Evolutionary conservation across 192 early-diverging fungal genomes (phyloP).

Genomic region (Oehlia diaphana): DNA sequence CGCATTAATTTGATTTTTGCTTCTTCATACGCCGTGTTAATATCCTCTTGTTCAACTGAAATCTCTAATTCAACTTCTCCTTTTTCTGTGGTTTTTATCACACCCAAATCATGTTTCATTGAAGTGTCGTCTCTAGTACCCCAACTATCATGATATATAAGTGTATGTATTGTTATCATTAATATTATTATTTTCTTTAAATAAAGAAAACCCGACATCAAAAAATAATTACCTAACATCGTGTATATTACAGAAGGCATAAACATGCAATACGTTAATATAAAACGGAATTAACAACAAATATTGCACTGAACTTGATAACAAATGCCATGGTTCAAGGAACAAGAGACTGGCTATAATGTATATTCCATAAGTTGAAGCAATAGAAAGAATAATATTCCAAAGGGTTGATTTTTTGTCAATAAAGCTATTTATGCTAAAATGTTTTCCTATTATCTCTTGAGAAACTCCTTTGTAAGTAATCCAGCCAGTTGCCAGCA

Average conservation of each 20-base stretch:
- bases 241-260: constrained; percentile 61
- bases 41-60: constrained; percentile 43
- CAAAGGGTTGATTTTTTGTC: constrained; percentile 54
- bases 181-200: not conserved
- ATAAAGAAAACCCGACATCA: not conserved
- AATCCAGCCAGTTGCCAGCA: constrained; percentile 52
- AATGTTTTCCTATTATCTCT: constrained; percentile 12
- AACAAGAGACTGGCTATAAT: constrained; percentile 65
- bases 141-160: constrained; percentile 68
- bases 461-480: constrained; percentile 43
- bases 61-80: constrained; percentile 48
- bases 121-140: constrained; percentile 82
- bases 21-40: constrained; percentile 49
- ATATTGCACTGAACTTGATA: constrained; percentile 73
- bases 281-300: constrained; percentile 75
- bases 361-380: constrained; percentile 76
- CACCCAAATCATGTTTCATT: constrained; percentile 44
- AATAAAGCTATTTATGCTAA: constrained; percentile 3
- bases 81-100: constrained; percentile 27
- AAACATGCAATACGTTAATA: constrained; percentile 65
- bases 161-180: constrained; percentile 33
- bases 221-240: constrained; percentile 46
- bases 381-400: constrained; percentile 64
- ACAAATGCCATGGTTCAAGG: constrained; percentile 79
- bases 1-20: constrained; percentile 62